Conservation (phyloP, 768 basidiomycete species). For the Boletus edulis region DNA sequence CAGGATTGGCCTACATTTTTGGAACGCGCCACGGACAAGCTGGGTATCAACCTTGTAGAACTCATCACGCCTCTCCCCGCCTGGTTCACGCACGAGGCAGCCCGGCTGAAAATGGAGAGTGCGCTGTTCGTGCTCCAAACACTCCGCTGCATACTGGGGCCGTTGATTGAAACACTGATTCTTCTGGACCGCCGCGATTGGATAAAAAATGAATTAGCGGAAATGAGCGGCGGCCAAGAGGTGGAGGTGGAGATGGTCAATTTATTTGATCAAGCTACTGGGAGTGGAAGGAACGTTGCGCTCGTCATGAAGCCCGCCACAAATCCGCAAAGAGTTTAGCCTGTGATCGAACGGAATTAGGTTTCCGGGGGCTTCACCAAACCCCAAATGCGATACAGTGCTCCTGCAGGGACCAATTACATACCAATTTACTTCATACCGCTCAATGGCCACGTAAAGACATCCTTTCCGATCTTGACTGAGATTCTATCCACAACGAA, state of each 20-base stretch:
- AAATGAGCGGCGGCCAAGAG: slow-evolving; percentile 18
- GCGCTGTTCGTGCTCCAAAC: slow-evolving; percentile 60
- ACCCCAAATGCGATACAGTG: slow-evolving; percentile 8
- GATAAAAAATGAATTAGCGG: slow-evolving; percentile 43
- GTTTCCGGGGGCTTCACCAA: slow-evolving; percentile 4
- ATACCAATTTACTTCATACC: slow-evolving; percentile 13
- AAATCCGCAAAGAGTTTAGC: slow-evolving; percentile 1
- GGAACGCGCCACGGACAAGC: slow-evolving; percentile 30
- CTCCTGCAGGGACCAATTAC: slow-evolving; percentile 7
- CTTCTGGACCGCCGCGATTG: slow-evolving; percentile 61
- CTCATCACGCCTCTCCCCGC: slow-evolving; percentile 15
- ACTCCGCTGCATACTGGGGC: slow-evolving; percentile 66
- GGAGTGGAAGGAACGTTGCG: slow-evolving; percentile 72
- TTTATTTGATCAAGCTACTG: slow-evolving; percentile 68
- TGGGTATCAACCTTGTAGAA: slow-evolving; percentile 19
- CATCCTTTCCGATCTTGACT: slow-evolving; percentile 71
- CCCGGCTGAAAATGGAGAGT: slow-evolving; percentile 33
- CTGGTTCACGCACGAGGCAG: slow-evolving; percentile 20
- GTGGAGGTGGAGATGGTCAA: slow-evolving; percentile 52
- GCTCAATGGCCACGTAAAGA: slow-evolving; percentile 44
- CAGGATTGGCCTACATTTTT: slow-evolving; percentile 49
- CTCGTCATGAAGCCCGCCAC: slow-evolving; percentile 46
- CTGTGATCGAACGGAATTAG: neutral
- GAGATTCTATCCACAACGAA: slow-evolving; percentile 56
- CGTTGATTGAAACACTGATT: slow-evolving; percentile 63